These are phyloP conservation scores for Calonectria hongkongensis DNA, from an alignment of 2,329 filamentous ascomycete species.

Conservation along the genomic window DNA sequence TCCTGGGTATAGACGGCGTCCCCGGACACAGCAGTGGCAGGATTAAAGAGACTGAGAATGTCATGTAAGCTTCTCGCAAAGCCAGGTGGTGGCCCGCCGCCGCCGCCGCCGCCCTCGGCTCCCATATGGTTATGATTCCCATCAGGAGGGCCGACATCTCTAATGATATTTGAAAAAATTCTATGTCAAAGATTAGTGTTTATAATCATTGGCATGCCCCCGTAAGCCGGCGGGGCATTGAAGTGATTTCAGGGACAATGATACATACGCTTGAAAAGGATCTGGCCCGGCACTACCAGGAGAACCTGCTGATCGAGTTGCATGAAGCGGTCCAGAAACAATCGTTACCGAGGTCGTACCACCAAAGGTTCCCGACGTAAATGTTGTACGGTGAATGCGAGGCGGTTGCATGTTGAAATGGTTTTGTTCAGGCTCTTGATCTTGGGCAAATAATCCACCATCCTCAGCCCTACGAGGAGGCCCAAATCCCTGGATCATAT, in stretches of 20 bases:
- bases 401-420: constrained; percentile 48
- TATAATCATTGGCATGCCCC: constrained; percentile 45
- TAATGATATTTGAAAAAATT: constrained; percentile 68
- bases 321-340: constrained; percentile 61
- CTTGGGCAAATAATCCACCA: constrained; percentile 43
- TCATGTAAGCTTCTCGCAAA: constrained; percentile 67
- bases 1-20: constrained; percentile 95
- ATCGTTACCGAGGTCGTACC: constrained; percentile 70
- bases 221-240: constrained; percentile 44
- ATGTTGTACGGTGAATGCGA: constrained; percentile 62
- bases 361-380: constrained; percentile 60
- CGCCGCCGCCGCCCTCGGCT: constrained; percentile 36
- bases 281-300: constrained; percentile 56
- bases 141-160: constrained; percentile 60
- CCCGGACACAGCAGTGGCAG: constrained; percentile 74
- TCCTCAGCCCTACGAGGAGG: constrained; percentile 39
- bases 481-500: constrained; percentile 65
- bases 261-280: constrained; percentile 70
- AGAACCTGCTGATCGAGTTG: constrained; percentile 36
- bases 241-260: constrained; percentile 40
- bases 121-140: constrained; percentile 53
- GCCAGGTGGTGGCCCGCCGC: constrained; percentile 45
- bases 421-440: constrained; percentile 40
- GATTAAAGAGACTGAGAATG: constrained; percentile 73
- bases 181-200: constrained; percentile 63